Evolutionary conservation across 805 yeast genomes (phyloP).

Genomic region (Cyberlindnera euphorbiae): DNA sequence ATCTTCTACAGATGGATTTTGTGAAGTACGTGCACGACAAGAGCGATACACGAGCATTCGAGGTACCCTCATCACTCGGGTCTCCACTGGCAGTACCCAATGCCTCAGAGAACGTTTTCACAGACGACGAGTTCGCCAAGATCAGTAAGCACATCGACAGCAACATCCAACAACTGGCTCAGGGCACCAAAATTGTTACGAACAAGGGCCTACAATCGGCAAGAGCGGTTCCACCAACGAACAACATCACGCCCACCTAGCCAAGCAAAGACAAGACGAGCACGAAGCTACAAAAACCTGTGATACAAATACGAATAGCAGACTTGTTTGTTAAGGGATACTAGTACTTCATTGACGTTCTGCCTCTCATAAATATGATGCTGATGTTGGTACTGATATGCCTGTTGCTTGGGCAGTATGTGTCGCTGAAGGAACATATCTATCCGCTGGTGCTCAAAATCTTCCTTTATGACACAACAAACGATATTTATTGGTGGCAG

Average conservation of each 20-base stretch:
- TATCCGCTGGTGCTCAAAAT: constrained; percentile 1
- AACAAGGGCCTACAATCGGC: no score
- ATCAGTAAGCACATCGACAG: constrained; percentile 7
- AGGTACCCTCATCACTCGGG: constrained; percentile 12
- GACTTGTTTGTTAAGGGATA: background rate
- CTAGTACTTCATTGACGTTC: background rate
- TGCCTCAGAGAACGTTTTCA: background rate
- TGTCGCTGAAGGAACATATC: constrained; percentile 2
- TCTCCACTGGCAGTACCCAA: constrained; percentile 11
- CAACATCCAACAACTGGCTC: constrained; percentile 4
- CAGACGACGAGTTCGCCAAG: constrained; percentile 6
- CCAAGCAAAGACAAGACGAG: no score
- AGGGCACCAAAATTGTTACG: background rate
- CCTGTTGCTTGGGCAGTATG: constrained; percentile 2
- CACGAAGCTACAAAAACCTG: background rate
- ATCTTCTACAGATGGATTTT: constrained; percentile 16
- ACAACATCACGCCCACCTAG: background rate
- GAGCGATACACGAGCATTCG: constrained; percentile 9
- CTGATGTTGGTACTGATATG: constrained; percentile 8
- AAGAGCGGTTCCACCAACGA: background rate
- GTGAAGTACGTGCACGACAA: constrained; percentile 9
- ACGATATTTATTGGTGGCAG: constrained; percentile 24
- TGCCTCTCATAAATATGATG: constrained; percentile 9
- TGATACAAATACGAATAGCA: constrained; percentile 3
- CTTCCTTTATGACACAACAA: constrained; percentile 10